phyloP scores from a whole-genome alignment of 495 filamentous ascomycete species.

The Aspergillus campestris region DNA sequence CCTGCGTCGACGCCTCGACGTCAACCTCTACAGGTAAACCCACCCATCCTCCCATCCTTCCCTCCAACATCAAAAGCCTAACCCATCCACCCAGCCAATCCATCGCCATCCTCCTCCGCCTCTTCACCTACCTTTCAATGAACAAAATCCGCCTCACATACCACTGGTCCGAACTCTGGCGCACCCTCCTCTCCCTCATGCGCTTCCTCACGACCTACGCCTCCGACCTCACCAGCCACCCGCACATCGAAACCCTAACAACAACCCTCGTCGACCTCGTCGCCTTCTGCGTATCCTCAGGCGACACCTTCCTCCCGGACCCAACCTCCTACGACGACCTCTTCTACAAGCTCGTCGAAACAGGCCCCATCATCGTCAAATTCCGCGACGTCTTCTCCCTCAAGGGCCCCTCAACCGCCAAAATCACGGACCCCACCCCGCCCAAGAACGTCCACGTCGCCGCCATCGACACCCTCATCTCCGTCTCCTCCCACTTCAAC shows the following conservation, averaged over 20 bases:
- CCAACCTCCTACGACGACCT: slow-evolving; percentile 87
- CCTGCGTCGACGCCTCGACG: slow-evolving; percentile 73
- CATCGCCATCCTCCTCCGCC: slow-evolving; percentile 70
- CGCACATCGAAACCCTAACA: slow-evolving; percentile 47
- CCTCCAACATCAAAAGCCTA: neutral
- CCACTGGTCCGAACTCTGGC: slow-evolving; percentile 95
- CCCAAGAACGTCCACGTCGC: slow-evolving; percentile 24
- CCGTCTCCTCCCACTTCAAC: slow-evolving; percentile 81
- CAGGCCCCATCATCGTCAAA: slow-evolving; percentile 71
- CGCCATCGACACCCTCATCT: slow-evolving; percentile 75
- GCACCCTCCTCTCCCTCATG: slow-evolving; percentile 78
- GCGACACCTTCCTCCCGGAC: slow-evolving; percentile 89
- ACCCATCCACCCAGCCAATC: slow-evolving; percentile 25
- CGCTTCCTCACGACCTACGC: slow-evolving; percentile 85
- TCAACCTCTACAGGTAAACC: slow-evolving; percentile 66
- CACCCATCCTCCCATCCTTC: neutral
- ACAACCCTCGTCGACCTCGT: slow-evolving; percentile 67
- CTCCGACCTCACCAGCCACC: slow-evolving; percentile 56
- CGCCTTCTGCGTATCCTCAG: slow-evolving; percentile 74
- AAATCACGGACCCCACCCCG: slow-evolving; percentile 7
- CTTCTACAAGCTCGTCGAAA: slow-evolving; percentile 96
- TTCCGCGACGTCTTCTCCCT: slow-evolving; percentile 66
- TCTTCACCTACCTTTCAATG: slow-evolving; percentile 74
- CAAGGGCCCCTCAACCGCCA: slow-evolving; percentile 10
- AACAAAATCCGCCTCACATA: slow-evolving; percentile 70